Percentiles rank a stretch among this genome's conserved stretches.
These are phyloP conservation scores for Onygenales sp. DNA, from an alignment of 2,329 filamentous ascomycete species.

Conservation along the genomic window DNA sequence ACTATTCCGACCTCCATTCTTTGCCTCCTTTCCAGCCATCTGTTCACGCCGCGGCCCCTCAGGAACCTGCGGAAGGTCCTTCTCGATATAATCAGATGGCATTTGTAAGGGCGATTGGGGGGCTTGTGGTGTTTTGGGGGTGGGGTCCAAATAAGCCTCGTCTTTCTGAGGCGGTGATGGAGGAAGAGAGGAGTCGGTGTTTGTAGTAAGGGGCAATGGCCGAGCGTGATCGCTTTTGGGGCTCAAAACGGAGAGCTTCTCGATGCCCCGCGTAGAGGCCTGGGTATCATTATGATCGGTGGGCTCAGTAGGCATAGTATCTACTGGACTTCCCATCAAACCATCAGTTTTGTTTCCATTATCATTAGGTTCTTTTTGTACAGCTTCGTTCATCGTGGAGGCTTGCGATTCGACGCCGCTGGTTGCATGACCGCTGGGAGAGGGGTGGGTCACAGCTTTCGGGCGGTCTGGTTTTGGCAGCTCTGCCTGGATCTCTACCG, in stretches of 20 bases:
- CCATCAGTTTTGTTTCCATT: neutral
- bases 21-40: constrained; percentile 32
- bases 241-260: constrained; percentile 5
- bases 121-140: constrained; percentile 35
- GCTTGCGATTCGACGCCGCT: neutral
- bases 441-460: constrained; percentile 11
- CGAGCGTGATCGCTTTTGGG: constrained; percentile 1
- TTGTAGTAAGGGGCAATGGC: constrained; percentile 1
- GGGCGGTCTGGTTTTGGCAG: neutral
- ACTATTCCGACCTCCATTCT: constrained; percentile 50
- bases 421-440: neutral
- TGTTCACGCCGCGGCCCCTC: constrained; percentile 16
- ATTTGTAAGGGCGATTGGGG: constrained; percentile 32
- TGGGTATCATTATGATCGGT: neutral
- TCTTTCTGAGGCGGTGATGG: constrained; percentile 44
- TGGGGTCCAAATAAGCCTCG: constrained; percentile 42
- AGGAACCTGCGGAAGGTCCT: constrained; percentile 29
- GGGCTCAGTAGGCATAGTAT: neutral
- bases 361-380: neutral
- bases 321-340: neutral
- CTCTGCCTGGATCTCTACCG: neutral
- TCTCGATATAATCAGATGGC: constrained; percentile 25
- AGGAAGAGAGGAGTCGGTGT: constrained; percentile 19
- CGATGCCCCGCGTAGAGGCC: neutral
- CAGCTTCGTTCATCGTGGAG: constrained; percentile 4